These are phyloP conservation scores for Lasiodiplodia citricola DNA, from an alignment of 2,329 filamentous ascomycete species.

Conservation along the genomic window DNA sequence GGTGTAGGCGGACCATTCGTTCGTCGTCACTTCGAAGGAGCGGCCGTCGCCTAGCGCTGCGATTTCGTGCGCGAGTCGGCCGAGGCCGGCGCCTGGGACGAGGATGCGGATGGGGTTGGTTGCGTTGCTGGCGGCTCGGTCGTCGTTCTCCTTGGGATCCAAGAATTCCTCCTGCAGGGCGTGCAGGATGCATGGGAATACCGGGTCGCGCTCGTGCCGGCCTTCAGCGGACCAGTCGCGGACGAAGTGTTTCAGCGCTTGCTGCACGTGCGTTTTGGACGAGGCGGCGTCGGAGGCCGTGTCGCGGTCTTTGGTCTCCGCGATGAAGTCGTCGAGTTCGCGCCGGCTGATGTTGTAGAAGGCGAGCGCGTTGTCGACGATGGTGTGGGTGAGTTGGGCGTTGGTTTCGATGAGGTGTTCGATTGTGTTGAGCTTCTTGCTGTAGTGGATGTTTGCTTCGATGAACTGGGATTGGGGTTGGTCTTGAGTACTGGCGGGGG, in stretches of 20 bases:
- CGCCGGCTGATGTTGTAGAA: constrained; percentile 54
- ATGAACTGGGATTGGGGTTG: constrained; percentile 27
- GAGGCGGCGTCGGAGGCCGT: constrained; percentile 42
- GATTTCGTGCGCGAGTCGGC: constrained; percentile 59
- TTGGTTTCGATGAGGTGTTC: constrained; percentile 54
- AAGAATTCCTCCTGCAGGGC: constrained; percentile 30
- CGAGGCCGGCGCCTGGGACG: constrained; percentile 60
- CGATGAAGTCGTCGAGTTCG: constrained; percentile 54
- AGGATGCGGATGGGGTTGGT: constrained; percentile 46
- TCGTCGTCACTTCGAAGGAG: constrained; percentile 58
- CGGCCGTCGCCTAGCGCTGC: constrained; percentile 43
- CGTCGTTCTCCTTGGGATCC: constrained; percentile 3
- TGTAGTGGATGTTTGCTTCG: constrained; percentile 33
- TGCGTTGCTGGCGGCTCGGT: no score
- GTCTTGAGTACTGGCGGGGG: background rate
- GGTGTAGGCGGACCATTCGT: constrained; percentile 66
- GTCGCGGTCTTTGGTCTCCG: constrained; percentile 43
- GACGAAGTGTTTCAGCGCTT: constrained; percentile 63
- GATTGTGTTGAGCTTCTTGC: constrained; percentile 52
- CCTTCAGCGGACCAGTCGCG: constrained; percentile 62
- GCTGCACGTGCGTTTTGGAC: constrained; percentile 53
- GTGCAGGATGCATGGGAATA: constrained; percentile 43
- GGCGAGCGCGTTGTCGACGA: constrained; percentile 51
- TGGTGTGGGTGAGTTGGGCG: constrained; percentile 52
- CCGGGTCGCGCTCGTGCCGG: constrained; percentile 50